These are phyloP conservation scores for Breynia disticha DNA, from an alignment of 441 rosid genomes.

Conservation along the genomic window DNA sequence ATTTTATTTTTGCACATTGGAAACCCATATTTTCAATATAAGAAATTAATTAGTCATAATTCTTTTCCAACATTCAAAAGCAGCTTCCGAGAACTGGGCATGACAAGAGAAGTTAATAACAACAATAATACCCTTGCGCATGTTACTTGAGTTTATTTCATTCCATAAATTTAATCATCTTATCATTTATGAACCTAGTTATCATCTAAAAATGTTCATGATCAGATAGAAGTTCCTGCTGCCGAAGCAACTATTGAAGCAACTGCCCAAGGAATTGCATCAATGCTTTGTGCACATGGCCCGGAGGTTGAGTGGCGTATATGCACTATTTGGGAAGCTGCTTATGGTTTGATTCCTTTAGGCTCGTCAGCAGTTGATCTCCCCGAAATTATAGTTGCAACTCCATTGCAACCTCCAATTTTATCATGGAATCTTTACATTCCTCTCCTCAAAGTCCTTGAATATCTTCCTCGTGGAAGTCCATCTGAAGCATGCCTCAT, in stretches of 20 bases:
- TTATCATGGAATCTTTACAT: slow-evolving; percentile 94
- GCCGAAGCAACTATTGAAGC: slow-evolving; percentile 99
- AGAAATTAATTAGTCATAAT: too few species aligned
- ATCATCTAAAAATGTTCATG: slow-evolving; percentile 6
- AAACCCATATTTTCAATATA: too few species aligned
- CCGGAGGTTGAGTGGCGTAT: slow-evolving; percentile 99
- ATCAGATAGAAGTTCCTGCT: slow-evolving; percentile 92
- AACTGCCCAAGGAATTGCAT: slow-evolving; percentile 99
- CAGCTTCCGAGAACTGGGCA: too few species aligned
- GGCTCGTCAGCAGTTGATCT: slow-evolving; percentile 98
- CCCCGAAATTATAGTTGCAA: slow-evolving; percentile 89
- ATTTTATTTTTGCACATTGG: too few species aligned
- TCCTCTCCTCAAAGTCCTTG: slow-evolving; percentile 95
- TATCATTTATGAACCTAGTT: not conserved
- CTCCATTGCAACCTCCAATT: slow-evolving; percentile 93
- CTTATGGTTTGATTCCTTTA: slow-evolving; percentile 90
- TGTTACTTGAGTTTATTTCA: too few species aligned
- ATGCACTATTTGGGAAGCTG: slow-evolving; percentile 99
- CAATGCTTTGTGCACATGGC: slow-evolving; percentile 99
- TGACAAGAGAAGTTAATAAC: too few species aligned
- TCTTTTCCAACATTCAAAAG: too few species aligned
- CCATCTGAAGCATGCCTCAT: slow-evolving; percentile 99
- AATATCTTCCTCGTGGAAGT: slow-evolving; percentile 98
- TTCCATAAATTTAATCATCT: too few species aligned
- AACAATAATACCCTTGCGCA: too few species aligned